Evolutionary conservation across 441 rosid genomes (phyloP).

Genomic region (Euphorbia celastroides): DNA sequence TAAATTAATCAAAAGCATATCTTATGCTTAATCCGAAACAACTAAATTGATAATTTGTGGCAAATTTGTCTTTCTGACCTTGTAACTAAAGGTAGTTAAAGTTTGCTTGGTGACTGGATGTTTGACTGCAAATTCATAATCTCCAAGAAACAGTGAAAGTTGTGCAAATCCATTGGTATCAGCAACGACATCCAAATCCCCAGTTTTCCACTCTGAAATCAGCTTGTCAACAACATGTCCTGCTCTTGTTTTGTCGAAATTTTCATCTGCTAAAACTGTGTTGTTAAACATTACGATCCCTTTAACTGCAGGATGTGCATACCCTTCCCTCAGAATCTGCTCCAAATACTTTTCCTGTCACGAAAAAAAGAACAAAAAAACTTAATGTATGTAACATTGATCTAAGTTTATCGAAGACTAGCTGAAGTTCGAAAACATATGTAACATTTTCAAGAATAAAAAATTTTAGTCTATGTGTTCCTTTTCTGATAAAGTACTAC

Average conservation of each 20-base stretch:
- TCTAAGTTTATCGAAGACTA: no score
- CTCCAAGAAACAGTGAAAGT: conserved; percentile 46
- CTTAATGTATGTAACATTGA: no score
- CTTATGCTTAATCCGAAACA: not conserved
- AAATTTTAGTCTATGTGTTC: no score
- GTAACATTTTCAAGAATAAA: no score
- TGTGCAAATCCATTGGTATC: conserved; percentile 27
- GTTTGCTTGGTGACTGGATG: conserved; percentile 26
- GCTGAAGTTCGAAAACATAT: no score
- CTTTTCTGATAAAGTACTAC: no score
- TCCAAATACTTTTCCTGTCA: conserved; percentile 42
- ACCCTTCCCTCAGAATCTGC: conserved; percentile 52
- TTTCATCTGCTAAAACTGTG: conserved; percentile 40
- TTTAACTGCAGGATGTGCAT: conserved; percentile 49
- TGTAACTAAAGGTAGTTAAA: not conserved
- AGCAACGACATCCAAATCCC: conserved; percentile 7
- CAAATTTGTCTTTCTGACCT: not conserved
- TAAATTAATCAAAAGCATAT: not conserved
- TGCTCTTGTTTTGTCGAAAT: conserved; percentile 36
- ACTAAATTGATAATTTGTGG: not conserved
- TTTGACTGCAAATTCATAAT: conserved; percentile 33
- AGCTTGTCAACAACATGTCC: conserved; percentile 68
- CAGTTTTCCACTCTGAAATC: conserved; percentile 41
- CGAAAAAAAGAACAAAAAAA: not conserved
- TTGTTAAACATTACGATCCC: conserved; percentile 50